phyloP scores from a whole-genome alignment of 2,329 filamentous ascomycete genomes.

The Venturia carpophila region DNA sequence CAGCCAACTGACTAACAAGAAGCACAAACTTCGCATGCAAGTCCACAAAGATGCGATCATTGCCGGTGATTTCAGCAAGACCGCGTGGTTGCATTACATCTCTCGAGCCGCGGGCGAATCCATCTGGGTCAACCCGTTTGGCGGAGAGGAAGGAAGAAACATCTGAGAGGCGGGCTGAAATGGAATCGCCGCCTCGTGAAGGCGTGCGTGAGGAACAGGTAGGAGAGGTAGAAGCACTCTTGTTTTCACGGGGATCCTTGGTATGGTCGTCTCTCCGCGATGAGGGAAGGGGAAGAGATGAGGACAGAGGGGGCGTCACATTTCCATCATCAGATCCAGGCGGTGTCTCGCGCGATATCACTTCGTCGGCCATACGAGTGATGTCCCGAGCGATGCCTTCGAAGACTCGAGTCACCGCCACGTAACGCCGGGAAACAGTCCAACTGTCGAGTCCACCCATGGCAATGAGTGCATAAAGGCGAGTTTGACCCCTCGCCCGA shows the following conservation, averaged over 20 bases:
- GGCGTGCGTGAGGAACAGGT: constrained; percentile 25
- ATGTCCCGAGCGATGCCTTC: constrained; percentile 47
- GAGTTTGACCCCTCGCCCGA: constrained; percentile 48
- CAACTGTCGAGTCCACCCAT: constrained; percentile 50
- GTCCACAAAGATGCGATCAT: constrained; percentile 51
- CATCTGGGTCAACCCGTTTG: constrained; percentile 48
- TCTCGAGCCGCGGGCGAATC: constrained; percentile 42
- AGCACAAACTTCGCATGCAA: constrained; percentile 44
- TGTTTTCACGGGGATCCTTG: constrained; percentile 9
- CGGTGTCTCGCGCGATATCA: constrained; percentile 30
- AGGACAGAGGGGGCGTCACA: background rate
- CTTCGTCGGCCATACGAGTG: constrained; percentile 35
- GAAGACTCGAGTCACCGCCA: constrained; percentile 39
- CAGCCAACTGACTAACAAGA: constrained; percentile 20
- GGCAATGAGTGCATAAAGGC: constrained; percentile 51
- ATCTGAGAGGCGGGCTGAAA: constrained; percentile 37
- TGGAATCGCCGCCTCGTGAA: constrained; percentile 38
- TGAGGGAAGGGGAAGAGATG: background rate
- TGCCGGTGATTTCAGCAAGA: constrained; percentile 51
- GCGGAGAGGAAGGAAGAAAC: constrained; percentile 46
- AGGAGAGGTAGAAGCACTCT: constrained; percentile 14
- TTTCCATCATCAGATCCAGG: constrained; percentile 22
- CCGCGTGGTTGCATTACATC: constrained; percentile 47
- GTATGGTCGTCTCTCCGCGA: background rate
- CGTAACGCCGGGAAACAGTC: constrained; percentile 36